Base-by-base conservation (phyloP, 257 asterid genomes). In the Solanum habrochaites region DNA sequence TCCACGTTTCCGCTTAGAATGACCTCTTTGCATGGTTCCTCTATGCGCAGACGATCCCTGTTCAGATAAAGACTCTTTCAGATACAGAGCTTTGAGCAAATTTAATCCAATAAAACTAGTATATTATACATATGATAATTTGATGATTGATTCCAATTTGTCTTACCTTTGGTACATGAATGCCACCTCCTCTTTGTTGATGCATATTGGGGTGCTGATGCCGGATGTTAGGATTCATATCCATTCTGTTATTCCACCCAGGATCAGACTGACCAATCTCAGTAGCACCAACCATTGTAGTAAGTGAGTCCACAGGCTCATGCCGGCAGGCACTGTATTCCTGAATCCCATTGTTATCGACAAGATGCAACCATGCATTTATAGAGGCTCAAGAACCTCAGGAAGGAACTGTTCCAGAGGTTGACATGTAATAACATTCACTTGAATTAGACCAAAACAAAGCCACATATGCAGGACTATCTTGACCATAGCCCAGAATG, bases 201-300 rank as follows among this genome's bases (percentile, higher is more conserved):
- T 87, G 90, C 15, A 85, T 31, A 40, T 86, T 69, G 58, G 84
- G 23, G 39, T 60, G 87, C 52, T 75, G 88, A 83, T 27, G 77
- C 32, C 27, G 80, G 23, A 64, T 74, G 58, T 71, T 86, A 23
- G 93, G 85, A 13, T 83, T 72, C 75, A 88, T 90, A 60, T 88
- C 80, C 11, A 7, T 60, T 29, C 66, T 64, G 20, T 18, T 62
- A 75, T 58, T 56, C 85, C 85, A 77, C 35, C 87, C 90, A 13
- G 73, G 56, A 86, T 72, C 81, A 39, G 64, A 66, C 78, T 85
- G 93, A 31, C 89, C 88, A 23, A 90, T 90, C 40, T 82, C 91
- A 18, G 97, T 87, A 42, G 93, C 90, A 91, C 91, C 74, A 27
- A 88, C 92, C 91, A 87, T 89, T 13, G 92, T 78, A 58, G 95